Conservation (phyloP, 805 yeast species). For the Wickerhamomyces tratensis region DNA sequence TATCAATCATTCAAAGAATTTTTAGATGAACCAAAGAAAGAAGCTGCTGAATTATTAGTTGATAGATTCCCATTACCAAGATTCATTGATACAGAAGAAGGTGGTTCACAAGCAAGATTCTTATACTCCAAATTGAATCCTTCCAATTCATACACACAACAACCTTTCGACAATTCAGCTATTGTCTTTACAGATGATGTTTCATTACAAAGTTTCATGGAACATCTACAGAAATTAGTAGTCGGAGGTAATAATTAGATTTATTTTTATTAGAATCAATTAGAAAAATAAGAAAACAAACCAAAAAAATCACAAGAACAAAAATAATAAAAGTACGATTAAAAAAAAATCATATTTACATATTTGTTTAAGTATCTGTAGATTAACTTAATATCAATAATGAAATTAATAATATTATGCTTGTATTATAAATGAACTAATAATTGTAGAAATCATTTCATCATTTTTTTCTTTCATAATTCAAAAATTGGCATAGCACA, state of each 20-base stretch:
- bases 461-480: constrained; percentile 20
- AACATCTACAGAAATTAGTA: constrained; percentile 85
- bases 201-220: constrained; percentile 88
- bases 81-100: constrained; percentile 95
- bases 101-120: constrained; percentile 98
- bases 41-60: constrained; percentile 83
- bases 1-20: constrained; percentile 81
- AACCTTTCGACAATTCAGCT: constrained; percentile 44
- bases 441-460: too few relatives aligned
- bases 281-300: too few relatives aligned
- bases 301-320: too few relatives aligned
- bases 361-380: too few relatives aligned
- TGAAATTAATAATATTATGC: too few relatives aligned
- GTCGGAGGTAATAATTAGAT: constrained; percentile 35
- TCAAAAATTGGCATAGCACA: constrained; percentile 72
- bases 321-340: too few relatives aligned
- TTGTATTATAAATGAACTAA: too few relatives aligned
- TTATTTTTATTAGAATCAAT: too few relatives aligned
- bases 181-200: constrained; percentile 96
- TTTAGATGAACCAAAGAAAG: constrained; percentile 81
- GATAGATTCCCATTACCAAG: constrained; percentile 98
- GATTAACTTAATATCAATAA: too few relatives aligned
- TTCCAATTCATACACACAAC: constrained; percentile 68
- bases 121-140: constrained; percentile 92
- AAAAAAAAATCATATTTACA: too few relatives aligned